Conservation (phyloP, 495 filamentous ascomycete genomes). For the Letharia lupina region DNA sequence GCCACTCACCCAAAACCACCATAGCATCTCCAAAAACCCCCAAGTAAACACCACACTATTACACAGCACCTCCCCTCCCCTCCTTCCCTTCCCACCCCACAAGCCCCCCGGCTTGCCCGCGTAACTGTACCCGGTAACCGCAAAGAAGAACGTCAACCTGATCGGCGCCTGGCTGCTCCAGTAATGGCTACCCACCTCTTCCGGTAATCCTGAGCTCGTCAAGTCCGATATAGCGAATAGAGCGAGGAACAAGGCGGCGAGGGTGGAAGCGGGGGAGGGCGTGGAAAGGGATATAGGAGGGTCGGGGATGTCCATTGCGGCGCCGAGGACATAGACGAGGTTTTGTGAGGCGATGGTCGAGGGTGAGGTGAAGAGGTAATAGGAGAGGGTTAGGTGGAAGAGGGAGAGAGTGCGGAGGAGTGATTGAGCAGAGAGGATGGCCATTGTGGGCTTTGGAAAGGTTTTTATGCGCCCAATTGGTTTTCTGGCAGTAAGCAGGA, state of each 20-base stretch:
- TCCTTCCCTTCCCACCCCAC: conserved; percentile 24
- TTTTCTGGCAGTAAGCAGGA: background rate
- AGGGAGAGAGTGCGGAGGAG: conserved; percentile 71
- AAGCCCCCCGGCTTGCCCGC: conserved; percentile 36
- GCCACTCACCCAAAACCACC: conserved; percentile 79
- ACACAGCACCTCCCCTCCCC: conserved; percentile 48
- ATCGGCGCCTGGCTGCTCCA: conserved; percentile 66
- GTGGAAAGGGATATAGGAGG: conserved; percentile 47
- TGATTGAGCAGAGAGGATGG: conserved; percentile 63
- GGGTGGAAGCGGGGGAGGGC: conserved; percentile 57
- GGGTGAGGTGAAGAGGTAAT: conserved; percentile 71
- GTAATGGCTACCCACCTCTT: conserved; percentile 54
- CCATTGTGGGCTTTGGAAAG: conserved; percentile 46
- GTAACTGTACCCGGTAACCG: conserved; percentile 61
- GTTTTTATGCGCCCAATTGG: background rate
- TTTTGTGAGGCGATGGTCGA: conserved; percentile 64
- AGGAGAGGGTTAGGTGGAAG: conserved; percentile 72
- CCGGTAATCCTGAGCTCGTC: conserved; percentile 59
- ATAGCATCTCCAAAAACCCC: conserved; percentile 73
- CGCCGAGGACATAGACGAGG: conserved; percentile 73
- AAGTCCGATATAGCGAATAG: conserved; percentile 64
- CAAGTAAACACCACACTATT: conserved; percentile 77
- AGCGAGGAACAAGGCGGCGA: conserved; percentile 62
- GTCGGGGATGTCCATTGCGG: conserved; percentile 57
- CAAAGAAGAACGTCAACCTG: conserved; percentile 57